Evolutionary conservation across 441 rosid genomes (phyloP), one percentile per base, ranked within the genome.

Genomic region (Gossypium lobatum): DNA sequence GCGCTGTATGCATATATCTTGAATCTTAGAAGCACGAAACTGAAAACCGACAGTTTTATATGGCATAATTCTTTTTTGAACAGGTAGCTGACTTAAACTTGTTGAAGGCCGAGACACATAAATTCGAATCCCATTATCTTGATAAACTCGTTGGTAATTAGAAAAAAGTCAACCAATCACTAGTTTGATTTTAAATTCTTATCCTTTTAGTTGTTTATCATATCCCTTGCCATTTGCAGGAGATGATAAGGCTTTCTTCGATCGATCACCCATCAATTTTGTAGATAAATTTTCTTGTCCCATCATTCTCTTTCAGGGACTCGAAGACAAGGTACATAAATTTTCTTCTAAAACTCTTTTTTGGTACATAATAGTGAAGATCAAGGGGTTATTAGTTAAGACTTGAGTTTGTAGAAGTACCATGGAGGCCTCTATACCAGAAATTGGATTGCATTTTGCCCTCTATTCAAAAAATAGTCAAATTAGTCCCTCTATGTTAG

Each of bases 111-210:
- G 96, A 91, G 76, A 87, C 88, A 34, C 95, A 82, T 75, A 95
- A 91, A 78, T 90, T 95, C 73, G 98, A 95, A 83, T 95, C 93
- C 77, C 89, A 72, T 76, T 91, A 90, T 81, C 48, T 84, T 20
- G 95, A 95, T 77, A 89, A 93, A 67, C 98, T 95, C 77, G 90
- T 95, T 83, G 98, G 99, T 95, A 85, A 88, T 77, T 76, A 74
- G 31, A 71, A 65, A 28, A 63, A 45, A 45, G 25, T 16, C 39
- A 42, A 20, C 6, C 20, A 14, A 4, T 72, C 17, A 13, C 21
- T 62, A 53, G 26, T 37, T 71, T 76, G 58, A 3, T 26, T 25
- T 48, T 54, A 13, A 18, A 2, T 6, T 50, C 2, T 73, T 28
- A 64, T 74, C 20, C 28, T 57, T 76, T 2, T 48, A 42, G 60